Base-by-base conservation (phyloP, 2,329 filamentous ascomycete species). In the Aureobasidium leucospermi region DNA sequence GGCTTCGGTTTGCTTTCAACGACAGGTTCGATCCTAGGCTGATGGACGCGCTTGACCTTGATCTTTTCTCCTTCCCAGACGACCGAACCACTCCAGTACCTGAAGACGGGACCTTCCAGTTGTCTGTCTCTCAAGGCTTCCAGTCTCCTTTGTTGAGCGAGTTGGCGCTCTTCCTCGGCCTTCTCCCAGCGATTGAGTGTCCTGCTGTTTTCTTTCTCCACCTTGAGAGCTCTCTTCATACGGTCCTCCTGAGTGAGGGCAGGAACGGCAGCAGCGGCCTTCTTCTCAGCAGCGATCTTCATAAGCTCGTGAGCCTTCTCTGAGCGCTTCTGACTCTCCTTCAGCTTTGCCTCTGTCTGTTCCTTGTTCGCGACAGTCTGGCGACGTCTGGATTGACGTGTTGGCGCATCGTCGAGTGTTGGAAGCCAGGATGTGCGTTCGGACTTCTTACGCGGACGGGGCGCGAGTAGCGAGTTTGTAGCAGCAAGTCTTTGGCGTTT, bases 131-230 rank as follows among this genome's bases (percentile, higher is more conserved):
- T 89, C 66, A 97, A 78, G 13, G 93, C 94, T 41, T 93, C 91
- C 49, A 97, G 79, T 74, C 88, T 93, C 42, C 86, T 88, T 64
- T 85, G 83, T 62, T 93, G 83, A 69, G 96, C 89, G 67, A 93
- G 90, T 65, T 92, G 88, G 61, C 93, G 85, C 70, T 88, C 85
- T 74, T 90, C 91, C 75, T 99, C 94, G 6, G 90, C 89, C 72
- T 90, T 88, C 72, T 97, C 92, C 92, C 93, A 97, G 59, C 90
- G 82, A 69, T 93, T 96, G 68, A 96, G 76, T 73, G 88, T 97
- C 79, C 90, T 95, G 66, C 87, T 83, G 73, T 99, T 96, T 67
- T 86, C 81, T 73, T 88, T 87, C 74, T 97, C 94, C 6, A 95
- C 86, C 56, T 86, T 77, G 16, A 87, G 89, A 1, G 92, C 92